These are phyloP conservation scores for Colletotrichum eremochloae DNA, from an alignment of 2,329 filamentous ascomycete genomes.

Conservation along the genomic window DNA sequence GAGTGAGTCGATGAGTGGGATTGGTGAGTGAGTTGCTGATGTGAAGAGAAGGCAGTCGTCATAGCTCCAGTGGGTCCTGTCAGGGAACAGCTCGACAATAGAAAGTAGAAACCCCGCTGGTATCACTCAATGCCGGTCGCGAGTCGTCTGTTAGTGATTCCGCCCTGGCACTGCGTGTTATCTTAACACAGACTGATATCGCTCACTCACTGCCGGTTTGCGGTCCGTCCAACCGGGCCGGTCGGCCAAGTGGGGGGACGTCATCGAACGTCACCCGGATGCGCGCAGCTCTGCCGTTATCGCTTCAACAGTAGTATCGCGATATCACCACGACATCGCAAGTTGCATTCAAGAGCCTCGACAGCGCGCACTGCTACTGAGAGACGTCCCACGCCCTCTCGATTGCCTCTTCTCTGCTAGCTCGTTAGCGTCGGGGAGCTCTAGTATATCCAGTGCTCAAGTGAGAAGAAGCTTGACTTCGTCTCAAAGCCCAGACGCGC, in stretches of 20 bases:
- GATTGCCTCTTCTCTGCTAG: background rate
- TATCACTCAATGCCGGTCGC: background rate
- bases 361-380: background rate
- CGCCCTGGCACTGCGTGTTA: background rate
- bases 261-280: constrained; percentile 39
- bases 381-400: background rate
- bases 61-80: constrained; percentile 6
- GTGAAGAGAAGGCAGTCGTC: background rate
- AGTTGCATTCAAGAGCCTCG: constrained; percentile 3
- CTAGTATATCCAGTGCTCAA: constrained; percentile 2
- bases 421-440: background rate
- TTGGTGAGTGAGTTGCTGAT: background rate
- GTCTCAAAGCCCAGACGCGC: constrained; percentile 12
- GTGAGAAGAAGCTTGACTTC: background rate
- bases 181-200: constrained; percentile 9
- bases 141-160: constrained; percentile 12
- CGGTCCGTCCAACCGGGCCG: constrained; percentile 36
- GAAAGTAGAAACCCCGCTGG: background rate
- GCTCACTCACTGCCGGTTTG: constrained; percentile 17
- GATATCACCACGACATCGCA: background rate
- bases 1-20: background rate
- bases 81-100: background rate
- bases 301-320: constrained; percentile 23
- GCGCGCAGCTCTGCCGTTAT: constrained; percentile 23
- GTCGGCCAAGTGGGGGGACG: constrained; percentile 32